Percentiles rank a stretch among this genome's conserved stretches.
Conservation (phyloP, 257 asterid species). For the Plantago ovata region DNA sequence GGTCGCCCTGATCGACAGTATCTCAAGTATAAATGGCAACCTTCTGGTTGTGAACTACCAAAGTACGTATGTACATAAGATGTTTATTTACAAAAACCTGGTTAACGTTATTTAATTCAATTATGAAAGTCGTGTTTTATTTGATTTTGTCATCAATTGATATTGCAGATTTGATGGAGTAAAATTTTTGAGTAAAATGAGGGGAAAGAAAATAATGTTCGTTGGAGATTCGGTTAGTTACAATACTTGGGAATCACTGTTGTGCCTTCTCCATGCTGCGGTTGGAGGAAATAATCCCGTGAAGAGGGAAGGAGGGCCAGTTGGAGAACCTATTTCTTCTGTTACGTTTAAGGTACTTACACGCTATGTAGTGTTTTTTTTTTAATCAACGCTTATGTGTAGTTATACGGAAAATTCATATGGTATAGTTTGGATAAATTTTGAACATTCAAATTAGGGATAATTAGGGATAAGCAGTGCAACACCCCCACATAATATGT, state of each 20-base stretch:
- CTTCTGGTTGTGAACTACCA: slow-evolving; percentile 42
- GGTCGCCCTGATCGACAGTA: slow-evolving; percentile 50
- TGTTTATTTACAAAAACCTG: background rate
- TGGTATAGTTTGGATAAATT: no score
- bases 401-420: no score
- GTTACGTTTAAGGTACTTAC: slow-evolving; percentile 38
- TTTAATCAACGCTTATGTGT: no score
- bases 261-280: slow-evolving; percentile 42
- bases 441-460: no score
- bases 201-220: slow-evolving; percentile 55
- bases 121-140: background rate
- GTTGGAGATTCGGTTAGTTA: slow-evolving; percentile 65
- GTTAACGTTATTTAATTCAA: background rate
- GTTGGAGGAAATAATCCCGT: slow-evolving; percentile 22
- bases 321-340: slow-evolving; percentile 18
- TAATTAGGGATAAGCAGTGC: no score
- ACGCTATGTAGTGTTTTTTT: no score
- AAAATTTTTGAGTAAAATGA: slow-evolving; percentile 41
- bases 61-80: slow-evolving; percentile 23
- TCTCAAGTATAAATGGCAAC: slow-evolving; percentile 71
- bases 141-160: no score
- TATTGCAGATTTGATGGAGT: slow-evolving; percentile 45
- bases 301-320: background rate
- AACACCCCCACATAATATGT: no score
- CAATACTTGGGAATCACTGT: slow-evolving; percentile 48